Evolutionary conservation across 2,329 filamentous ascomycete genomes (phyloP).

Genomic region (Colletotrichum eremochloae): DNA sequence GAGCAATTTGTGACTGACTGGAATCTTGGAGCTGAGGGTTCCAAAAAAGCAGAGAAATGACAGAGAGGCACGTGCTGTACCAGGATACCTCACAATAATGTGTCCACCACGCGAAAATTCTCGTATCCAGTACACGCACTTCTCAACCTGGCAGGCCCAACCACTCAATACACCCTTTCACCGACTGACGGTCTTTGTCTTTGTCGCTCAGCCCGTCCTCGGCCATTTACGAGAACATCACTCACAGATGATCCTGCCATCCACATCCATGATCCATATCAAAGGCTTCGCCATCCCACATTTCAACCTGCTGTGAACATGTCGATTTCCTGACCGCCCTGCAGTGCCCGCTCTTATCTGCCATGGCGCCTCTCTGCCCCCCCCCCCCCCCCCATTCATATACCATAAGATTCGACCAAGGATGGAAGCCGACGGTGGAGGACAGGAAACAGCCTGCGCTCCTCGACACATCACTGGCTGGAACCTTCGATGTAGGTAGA

Average conservation of each 20-base stretch:
- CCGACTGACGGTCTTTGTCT: not conserved
- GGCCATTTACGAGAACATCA: slow-evolving; percentile 25
- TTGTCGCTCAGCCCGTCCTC: slow-evolving; percentile 15
- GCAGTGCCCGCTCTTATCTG: slow-evolving; percentile 6
- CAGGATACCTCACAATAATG: not conserved
- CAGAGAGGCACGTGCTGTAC: not conserved
- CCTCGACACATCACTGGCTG: slow-evolving; percentile 5
- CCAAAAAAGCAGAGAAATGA: slow-evolving; percentile 18
- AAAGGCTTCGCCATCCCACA: slow-evolving; percentile 36
- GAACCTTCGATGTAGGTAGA: slow-evolving; percentile 17
- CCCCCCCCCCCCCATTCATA: not conserved
- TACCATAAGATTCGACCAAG: not conserved
- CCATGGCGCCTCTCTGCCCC: slow-evolving; percentile 2
- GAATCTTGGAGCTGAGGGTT: slow-evolving; percentile 5
- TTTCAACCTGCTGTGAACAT: slow-evolving; percentile 30
- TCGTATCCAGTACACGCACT: slow-evolving; percentile 10
- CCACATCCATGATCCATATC: slow-evolving; percentile 32
- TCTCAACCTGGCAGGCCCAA: slow-evolving; percentile 10
- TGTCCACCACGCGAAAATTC: no score
- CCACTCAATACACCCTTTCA: not conserved
- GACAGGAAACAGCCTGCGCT: slow-evolving; percentile 12
- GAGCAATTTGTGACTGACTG: no score
- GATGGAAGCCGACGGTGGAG: slow-evolving; percentile 16
- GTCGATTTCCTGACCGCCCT: slow-evolving; percentile 8
- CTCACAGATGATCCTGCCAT: slow-evolving; percentile 3